Percentiles rank a stretch among this genome's conserved stretches.
phyloP scores from a whole-genome alignment of 345 rosid species.

The Aquilaria sinensis region DNA sequence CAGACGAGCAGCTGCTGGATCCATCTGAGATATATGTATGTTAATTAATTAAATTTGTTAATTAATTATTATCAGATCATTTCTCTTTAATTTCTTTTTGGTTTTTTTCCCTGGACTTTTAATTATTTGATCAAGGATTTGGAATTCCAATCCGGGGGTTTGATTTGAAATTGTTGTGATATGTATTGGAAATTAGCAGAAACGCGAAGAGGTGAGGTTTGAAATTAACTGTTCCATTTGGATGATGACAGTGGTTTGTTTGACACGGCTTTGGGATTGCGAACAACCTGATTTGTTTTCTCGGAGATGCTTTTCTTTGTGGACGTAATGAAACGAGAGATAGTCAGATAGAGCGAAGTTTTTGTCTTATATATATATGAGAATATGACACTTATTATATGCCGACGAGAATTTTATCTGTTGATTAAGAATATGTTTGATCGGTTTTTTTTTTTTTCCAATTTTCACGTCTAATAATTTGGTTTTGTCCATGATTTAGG shows the following conservation, averaged over 20 bases:
- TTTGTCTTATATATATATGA: no score
- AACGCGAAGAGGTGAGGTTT: not conserved
- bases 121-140: no score
- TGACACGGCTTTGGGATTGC: slow-evolving; percentile 22
- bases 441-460: no score
- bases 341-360: no score
- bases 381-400: no score
- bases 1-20: slow-evolving; percentile 6
- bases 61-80: slow-evolving; percentile 6
- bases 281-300: slow-evolving; percentile 2
- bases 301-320: slow-evolving; percentile 2
- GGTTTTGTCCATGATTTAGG: no score
- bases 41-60: not conserved
- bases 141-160: not conserved
- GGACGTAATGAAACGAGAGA: no score
- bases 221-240: slow-evolving; percentile 8
- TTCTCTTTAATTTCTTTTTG: no score
- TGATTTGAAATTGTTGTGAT: not conserved
- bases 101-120: not conserved
- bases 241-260: slow-evolving; percentile 9
- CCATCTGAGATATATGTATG: slow-evolving; percentile 1
- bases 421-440: no score
- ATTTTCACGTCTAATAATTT: no score
- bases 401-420: no score
- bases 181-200: not conserved